Evolutionary conservation across 257 asterid genomes (phyloP).

Genomic region (Scutellaria baicalensis): DNA sequence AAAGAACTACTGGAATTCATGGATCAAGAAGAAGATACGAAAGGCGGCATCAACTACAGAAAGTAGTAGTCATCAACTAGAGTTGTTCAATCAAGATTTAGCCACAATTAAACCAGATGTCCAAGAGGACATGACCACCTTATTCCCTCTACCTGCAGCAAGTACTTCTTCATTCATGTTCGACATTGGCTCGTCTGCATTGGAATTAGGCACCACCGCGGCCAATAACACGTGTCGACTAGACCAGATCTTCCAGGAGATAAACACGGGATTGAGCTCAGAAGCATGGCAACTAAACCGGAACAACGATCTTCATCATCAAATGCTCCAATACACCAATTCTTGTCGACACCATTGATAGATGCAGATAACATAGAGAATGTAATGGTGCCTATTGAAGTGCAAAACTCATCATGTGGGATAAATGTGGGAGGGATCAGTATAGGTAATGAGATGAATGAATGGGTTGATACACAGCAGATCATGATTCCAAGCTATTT

Average conservation of each 20-base stretch:
- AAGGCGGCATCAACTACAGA: conserved; percentile 36
- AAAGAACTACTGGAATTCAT: conserved; percentile 90
- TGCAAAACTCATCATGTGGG: conserved; percentile 17
- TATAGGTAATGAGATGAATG: conserved; percentile 33
- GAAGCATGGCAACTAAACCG: conserved; percentile 42
- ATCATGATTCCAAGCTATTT: conserved; percentile 53
- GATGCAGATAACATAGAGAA: conserved; percentile 28
- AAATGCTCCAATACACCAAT: conserved; percentile 20
- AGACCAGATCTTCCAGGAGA: conserved; percentile 45
- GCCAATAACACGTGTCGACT: not conserved
- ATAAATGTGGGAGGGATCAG: conserved; percentile 11
- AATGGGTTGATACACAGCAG: conserved; percentile 61
- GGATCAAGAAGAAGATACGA: conserved; percentile 83
- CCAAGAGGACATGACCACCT: conserved; percentile 17
- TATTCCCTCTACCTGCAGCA: conserved; percentile 42
- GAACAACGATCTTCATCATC: conserved; percentile 12
- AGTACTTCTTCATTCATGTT: conserved; percentile 56
- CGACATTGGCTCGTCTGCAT: conserved; percentile 24
- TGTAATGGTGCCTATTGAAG: conserved; percentile 32
- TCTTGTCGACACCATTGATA: conserved; percentile 40
- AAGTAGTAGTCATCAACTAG: conserved; percentile 21
- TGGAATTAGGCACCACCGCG: conserved; percentile 16
- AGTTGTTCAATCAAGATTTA: conserved; percentile 37
- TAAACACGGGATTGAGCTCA: not conserved
- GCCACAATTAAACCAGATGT: conserved; percentile 23